phyloP scores from a whole-genome alignment of 495 filamentous ascomycete genomes.

The Cercophora samala region DNA sequence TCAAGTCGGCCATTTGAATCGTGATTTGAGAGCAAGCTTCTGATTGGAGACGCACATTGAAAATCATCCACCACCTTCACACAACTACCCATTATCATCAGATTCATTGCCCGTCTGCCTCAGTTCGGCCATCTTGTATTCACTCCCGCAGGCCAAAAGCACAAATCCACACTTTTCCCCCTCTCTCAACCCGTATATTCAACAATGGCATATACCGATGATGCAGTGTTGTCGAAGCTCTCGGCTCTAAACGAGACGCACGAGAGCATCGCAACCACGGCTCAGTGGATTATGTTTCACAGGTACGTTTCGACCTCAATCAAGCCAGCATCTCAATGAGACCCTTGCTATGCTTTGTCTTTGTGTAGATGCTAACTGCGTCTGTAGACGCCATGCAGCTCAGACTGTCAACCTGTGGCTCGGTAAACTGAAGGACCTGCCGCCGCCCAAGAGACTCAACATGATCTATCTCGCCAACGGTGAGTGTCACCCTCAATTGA shows the following conservation, averaged over 20 bases:
- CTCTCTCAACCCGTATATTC: background rate
- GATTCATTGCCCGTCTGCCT: background rate
- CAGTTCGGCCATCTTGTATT: background rate
- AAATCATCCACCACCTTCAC: background rate
- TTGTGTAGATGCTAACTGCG: conserved; percentile 20
- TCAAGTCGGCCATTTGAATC: conserved; percentile 8
- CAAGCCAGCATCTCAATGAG: background rate
- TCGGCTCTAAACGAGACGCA: conserved; percentile 93
- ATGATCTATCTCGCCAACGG: conserved; percentile 95
- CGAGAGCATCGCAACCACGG: conserved; percentile 89
- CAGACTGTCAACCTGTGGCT: conserved; percentile 87
- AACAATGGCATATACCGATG: conserved; percentile 87
- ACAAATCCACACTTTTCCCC: background rate
- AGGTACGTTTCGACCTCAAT: conserved; percentile 55
- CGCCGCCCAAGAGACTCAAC: conserved; percentile 78
- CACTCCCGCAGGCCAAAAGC: background rate
- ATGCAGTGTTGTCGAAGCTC: conserved; percentile 89
- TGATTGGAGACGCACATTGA: conserved; percentile 5
- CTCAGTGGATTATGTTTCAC: conserved; percentile 99
- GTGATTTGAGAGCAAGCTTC: conserved; percentile 17
- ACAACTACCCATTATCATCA: background rate
- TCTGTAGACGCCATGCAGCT: conserved; percentile 76
- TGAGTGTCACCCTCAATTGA: conserved; percentile 36
- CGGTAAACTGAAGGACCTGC: conserved; percentile 78
- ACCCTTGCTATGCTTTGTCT: conserved; percentile 3